These are phyloP conservation scores for Amoeboaphelidium protococcarum DNA, from an alignment of 371 early-diverging fungal genomes.

Conservation along the genomic window DNA sequence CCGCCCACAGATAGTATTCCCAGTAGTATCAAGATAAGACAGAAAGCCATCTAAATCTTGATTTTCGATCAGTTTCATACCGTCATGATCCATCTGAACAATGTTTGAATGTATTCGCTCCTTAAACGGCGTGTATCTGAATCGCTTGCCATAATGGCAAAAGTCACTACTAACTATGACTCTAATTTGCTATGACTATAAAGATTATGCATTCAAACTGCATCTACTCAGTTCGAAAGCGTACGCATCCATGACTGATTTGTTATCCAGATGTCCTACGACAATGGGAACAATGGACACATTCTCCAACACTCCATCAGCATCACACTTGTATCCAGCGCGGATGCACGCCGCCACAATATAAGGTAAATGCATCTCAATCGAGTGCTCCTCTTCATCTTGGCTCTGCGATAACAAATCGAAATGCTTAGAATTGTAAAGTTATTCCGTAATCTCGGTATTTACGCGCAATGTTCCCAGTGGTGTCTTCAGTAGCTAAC, in stretches of 20 bases:
- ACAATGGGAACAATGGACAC: not conserved
- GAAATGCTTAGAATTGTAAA: conserved; percentile 34
- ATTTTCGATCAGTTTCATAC: conserved; percentile 39
- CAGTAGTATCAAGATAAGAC: conserved; percentile 34
- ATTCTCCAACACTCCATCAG: too few species aligned
- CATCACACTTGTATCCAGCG: too few species aligned
- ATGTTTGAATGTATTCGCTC: conserved; percentile 23
- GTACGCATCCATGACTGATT: too few species aligned
- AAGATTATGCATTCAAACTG: conserved; percentile 27
- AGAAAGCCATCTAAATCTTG: conserved; percentile 27
- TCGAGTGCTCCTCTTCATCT: conserved; percentile 79
- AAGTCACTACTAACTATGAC: conserved; percentile 84
- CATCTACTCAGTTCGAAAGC: conserved; percentile 21
- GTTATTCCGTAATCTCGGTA: conserved; percentile 18
- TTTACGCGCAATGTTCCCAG: conserved; percentile 50
- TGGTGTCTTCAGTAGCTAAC: conserved; percentile 48
- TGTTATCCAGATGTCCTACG: too few species aligned
- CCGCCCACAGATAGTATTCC: conserved; percentile 55
- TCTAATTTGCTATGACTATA: conserved; percentile 30
- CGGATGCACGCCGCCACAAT: too few species aligned
- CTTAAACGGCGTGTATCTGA: conserved; percentile 38
- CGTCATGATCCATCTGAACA: conserved; percentile 40
- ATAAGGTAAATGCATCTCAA: conserved; percentile 86
- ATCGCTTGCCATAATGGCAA: conserved; percentile 56
- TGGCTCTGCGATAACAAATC: conserved; percentile 21